Conservation (phyloP, 78 protist species). For the Dictyostelium intermedium region DNA sequence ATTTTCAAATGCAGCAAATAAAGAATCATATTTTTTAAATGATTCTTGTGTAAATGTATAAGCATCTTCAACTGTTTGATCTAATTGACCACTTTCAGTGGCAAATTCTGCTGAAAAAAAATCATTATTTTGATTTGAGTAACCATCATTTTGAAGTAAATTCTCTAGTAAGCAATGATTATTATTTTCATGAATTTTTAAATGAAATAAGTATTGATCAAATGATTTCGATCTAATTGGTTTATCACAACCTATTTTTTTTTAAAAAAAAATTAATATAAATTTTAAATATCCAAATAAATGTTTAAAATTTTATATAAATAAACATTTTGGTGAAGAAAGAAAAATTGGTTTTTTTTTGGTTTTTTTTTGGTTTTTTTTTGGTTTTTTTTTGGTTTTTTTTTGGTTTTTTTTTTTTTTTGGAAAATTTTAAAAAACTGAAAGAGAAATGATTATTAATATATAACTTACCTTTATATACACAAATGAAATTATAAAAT, state of each 20-base stretch:
- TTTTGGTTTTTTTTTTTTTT: background rate
- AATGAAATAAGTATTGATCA: slow-evolving; percentile 53
- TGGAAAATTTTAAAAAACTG: too few relatives aligned
- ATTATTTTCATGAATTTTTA: slow-evolving; percentile 35
- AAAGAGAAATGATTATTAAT: too few relatives aligned
- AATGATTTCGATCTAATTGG: slow-evolving; percentile 45
- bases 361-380: background rate
- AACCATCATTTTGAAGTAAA: background rate
- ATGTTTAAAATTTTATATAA: too few relatives aligned
- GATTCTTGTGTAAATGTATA: slow-evolving; percentile 26
- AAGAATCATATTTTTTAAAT: background rate
- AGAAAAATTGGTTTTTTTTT: background rate
- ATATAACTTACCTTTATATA: slow-evolving; percentile 38
- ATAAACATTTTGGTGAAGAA: background rate
- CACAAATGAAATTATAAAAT: slow-evolving; percentile 59
- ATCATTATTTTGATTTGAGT: background rate
- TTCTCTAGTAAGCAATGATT: slow-evolving; percentile 5
- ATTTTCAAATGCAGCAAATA: slow-evolving; percentile 19
- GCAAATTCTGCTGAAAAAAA: background rate
- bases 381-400: too few relatives aligned
- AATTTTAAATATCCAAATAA: too few relatives aligned
- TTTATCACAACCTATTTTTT: slow-evolving; percentile 47
- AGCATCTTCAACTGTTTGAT: slow-evolving; percentile 24
- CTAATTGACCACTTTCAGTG: background rate
- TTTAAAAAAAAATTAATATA: too few relatives aligned